phyloP scores from a whole-genome alignment of 1,284 basidiomycete genomes.

The Caloboletus inedulis region DNA sequence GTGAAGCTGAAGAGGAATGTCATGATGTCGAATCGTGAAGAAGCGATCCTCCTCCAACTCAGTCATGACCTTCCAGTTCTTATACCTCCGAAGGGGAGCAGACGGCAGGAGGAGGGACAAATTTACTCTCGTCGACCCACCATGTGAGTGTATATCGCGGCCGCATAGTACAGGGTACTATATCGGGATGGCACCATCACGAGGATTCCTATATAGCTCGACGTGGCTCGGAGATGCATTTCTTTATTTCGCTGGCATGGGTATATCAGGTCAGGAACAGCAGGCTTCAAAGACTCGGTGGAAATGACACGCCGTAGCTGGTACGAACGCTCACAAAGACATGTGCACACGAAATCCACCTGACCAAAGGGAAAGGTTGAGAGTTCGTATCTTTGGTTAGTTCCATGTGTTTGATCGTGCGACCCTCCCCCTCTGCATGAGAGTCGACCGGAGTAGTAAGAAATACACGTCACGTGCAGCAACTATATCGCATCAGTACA shows the following conservation, averaged over 20 bases:
- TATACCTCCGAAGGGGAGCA: conserved; percentile 19
- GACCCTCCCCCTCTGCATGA: conserved; percentile 7
- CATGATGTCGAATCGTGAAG: conserved; percentile 17
- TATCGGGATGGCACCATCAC: conserved; percentile 9
- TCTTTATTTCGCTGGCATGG: conserved; percentile 12
- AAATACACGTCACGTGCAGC: conserved; percentile 17
- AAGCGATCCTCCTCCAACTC: not conserved
- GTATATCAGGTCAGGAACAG: conserved; percentile 5
- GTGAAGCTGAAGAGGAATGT: not conserved
- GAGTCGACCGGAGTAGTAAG: conserved; percentile 2
- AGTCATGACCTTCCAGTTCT: conserved; percentile 12
- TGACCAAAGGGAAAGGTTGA: conserved; percentile 4
- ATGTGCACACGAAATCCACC: conserved; percentile 19
- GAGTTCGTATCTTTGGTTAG: conserved; percentile 5
- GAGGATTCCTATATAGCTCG: conserved; percentile 6
- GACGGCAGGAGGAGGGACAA: not conserved
- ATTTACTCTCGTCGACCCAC: conserved; percentile 1
- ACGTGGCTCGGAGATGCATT: not conserved
- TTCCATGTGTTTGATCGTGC: conserved; percentile 13
- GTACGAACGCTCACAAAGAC: conserved; percentile 5
- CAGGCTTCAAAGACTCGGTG: not conserved
- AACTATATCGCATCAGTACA: conserved; percentile 1
- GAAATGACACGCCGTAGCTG: not conserved
- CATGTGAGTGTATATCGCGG: conserved; percentile 9
- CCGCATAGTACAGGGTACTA: conserved; percentile 10